Percentiles rank a stretch among this genome's conserved stretches.
These are phyloP conservation scores for Xylaria castorea DNA, from an alignment of 495 filamentous ascomycete genomes.

Conservation along the genomic window DNA sequence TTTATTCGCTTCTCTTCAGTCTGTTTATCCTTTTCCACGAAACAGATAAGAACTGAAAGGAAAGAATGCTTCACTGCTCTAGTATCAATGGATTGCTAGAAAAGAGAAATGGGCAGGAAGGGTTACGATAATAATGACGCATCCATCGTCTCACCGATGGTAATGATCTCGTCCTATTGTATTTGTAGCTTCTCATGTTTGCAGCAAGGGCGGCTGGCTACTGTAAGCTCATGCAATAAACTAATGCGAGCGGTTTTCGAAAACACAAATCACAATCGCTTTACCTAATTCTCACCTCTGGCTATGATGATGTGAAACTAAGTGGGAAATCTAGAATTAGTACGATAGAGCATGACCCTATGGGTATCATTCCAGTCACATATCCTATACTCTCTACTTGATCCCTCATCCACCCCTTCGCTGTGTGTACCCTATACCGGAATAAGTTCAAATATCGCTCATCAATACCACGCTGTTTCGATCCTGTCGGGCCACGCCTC, in stretches of 20 bases:
- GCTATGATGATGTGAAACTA: background rate
- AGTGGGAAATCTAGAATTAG: background rate
- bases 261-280: background rate
- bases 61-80: constrained; percentile 7
- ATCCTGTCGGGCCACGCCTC: background rate
- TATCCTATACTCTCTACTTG: background rate
- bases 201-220: background rate
- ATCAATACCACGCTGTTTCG: background rate
- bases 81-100: background rate
- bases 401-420: background rate
- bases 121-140: background rate
- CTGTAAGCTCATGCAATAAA: background rate
- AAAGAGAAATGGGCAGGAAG: background rate
- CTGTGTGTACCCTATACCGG: background rate
- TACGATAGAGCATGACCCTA: background rate
- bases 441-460: background rate
- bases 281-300: background rate
- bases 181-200: background rate
- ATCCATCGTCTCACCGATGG: background rate
- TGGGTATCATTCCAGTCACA: background rate
- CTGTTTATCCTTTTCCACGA: background rate
- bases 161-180: constrained; percentile 1
- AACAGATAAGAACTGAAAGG: background rate
- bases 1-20: background rate
- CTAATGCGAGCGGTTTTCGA: background rate